Evolutionary conservation across 1,139 yeast genomes (phyloP).

Genomic region (Nakaseomyces glabratus): DNA sequence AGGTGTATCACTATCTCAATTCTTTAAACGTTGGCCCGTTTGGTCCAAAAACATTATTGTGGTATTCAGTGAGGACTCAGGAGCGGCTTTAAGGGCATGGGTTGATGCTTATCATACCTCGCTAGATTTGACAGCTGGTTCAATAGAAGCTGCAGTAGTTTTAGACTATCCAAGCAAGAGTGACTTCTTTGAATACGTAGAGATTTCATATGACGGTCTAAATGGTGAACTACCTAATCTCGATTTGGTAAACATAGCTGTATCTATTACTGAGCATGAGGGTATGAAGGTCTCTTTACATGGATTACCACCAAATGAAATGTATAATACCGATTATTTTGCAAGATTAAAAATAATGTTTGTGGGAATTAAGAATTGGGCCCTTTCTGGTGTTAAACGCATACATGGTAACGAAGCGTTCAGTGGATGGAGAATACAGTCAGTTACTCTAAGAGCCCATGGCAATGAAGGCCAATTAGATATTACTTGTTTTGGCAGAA

Average conservation of each 20-base stretch:
- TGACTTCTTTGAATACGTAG: conserved; percentile 68
- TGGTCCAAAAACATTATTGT: conserved; percentile 94
- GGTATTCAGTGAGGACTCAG: conserved; percentile 71
- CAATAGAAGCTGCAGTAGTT: conserved; percentile 84
- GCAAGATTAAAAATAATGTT: conserved; percentile 53
- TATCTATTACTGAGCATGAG: conserved; percentile 63
- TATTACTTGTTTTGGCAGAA: conserved; percentile 84
- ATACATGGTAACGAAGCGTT: conserved; percentile 78
- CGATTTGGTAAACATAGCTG: conserved; percentile 78
- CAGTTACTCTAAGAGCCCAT: conserved; percentile 65
- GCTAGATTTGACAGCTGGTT: conserved; percentile 86
- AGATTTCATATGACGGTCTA: conserved; percentile 74
- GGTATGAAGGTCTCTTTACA: conserved; percentile 63
- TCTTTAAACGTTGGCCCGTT: conserved; percentile 74
- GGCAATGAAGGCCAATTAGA: conserved; percentile 41
- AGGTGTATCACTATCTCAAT: conserved; percentile 64
- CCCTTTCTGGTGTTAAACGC: conserved; percentile 57
- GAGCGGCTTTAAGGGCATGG: conserved; percentile 71
- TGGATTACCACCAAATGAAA: conserved; percentile 41
- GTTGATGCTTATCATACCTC: conserved; percentile 88
- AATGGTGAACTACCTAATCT: conserved; percentile 94
- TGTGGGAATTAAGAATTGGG: conserved; percentile 57
- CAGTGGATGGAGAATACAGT: conserved; percentile 94
- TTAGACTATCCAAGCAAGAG: conserved; percentile 62
- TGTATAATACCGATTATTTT: conserved; percentile 38